These are phyloP conservation scores for Talaromyces stipitatus DNA, from an alignment of 495 filamentous ascomycete genomes.

Conservation along the genomic window DNA sequence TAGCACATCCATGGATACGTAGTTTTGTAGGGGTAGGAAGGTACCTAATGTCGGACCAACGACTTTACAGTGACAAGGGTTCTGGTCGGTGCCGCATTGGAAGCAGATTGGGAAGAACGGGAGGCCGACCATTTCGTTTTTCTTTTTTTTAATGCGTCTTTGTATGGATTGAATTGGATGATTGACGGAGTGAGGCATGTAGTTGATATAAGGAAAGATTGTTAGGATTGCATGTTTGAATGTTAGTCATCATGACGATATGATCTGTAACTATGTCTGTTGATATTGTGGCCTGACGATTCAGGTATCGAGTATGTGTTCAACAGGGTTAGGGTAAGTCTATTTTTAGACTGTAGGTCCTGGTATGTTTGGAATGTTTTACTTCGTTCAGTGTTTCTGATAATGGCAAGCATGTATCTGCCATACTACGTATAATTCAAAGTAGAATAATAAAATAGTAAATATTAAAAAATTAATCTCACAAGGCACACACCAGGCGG, in stretches of 20 bases:
- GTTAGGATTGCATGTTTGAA: neutral
- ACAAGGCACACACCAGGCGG: no score
- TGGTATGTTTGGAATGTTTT: no score
- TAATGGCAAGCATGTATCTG: no score
- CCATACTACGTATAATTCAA: no score
- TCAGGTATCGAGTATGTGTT: no score
- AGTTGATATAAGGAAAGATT: neutral
- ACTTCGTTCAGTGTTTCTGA: no score
- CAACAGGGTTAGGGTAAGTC: no score
- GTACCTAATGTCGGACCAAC: constrained; percentile 51
- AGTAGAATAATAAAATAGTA: no score
- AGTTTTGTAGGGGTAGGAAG: neutral
- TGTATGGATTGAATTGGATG: neutral
- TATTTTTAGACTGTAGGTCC: no score
- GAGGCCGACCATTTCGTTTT: constrained; percentile 2
- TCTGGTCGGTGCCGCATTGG: constrained; percentile 51
- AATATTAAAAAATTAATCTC: no score
- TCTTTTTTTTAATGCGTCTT: neutral
- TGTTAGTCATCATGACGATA: constrained; percentile 9
- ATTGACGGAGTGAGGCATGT: neutral
- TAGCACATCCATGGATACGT: neutral
- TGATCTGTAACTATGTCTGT: neutral
- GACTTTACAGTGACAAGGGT: constrained; percentile 56
- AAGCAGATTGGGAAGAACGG: constrained; percentile 41
- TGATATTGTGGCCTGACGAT: neutral